Conservation (phyloP, 176 grass and related monocot species). For the bread wheat (Triticum aestivum) region IWGSC_CS_RefSeq_v2.1 NC_057800.1:566896021-566896520, state of each 20-base stretch:
- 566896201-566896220: conserved; percentile 30
- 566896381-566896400: conserved; percentile 44
- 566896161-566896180: conserved; percentile 42
- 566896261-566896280: conserved; percentile 32
- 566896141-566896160: conserved; percentile 29
- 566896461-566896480: conserved; percentile 27
- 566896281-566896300: conserved; percentile 42
- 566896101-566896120: conserved; percentile 8
- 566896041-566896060: conserved; percentile 91
- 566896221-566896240: conserved; percentile 54
- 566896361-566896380: conserved; percentile 46
- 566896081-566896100: conserved; percentile 50
- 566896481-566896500: conserved; percentile 45
- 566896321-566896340: conserved; percentile 44
- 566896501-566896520: conserved; percentile 20
- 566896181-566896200: background rate
- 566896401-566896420: conserved; percentile 31
- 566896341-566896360: conserved; percentile 51
- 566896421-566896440: background rate
- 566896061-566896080: conserved; percentile 31
- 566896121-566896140: background rate
- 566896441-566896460: conserved; percentile 37
- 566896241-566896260: conserved; percentile 35
- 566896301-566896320: conserved; percentile 52
- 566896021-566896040: conserved; percentile 73